Base-by-base conservation (phyloP, 192 early-diverging fungal genomes). In the Funneliformis geosporum region DNA sequence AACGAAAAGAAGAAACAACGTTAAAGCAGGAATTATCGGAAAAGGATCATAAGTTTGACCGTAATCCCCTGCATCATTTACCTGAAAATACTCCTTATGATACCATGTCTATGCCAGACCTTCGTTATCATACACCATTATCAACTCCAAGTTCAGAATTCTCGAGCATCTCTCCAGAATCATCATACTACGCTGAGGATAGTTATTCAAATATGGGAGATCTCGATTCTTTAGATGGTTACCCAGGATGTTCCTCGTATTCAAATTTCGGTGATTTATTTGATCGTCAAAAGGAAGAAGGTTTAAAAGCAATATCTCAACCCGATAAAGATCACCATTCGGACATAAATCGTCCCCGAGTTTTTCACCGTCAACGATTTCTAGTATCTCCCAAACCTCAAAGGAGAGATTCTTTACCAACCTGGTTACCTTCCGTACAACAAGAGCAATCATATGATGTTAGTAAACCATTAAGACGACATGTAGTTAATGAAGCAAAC, bases 1-100 rank as follows among this genome's bases (percentile, higher is more conserved):
- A 67, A 79, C 75, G 8, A 82, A 81, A 7, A 82, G 84, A 64
- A 78, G 84, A 2, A 60, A 80, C 8, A 80, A 79, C 9, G 72
- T 78, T 50, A 16, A 67, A 14, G 66, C 79, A 46, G 25, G 60
- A 27, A 25, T 72, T 6, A 84, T 81, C 7, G 79, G 80, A 74
- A 80, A 59, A 62, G 78, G 75, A 42, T 79, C 59, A 55, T 78
- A 80, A 12, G 59, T 80, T 8, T 80, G 80, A 46, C 75, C 82
- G 59, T 40, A 78, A 59, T 78, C 71, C 60, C 60, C 46, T 18
- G 73, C 75, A 6, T 47, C 81, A 76, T 70, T 46, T 83, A 60
- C 44, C 64, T 33, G 73, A 60, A 66, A 78, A 79, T 60, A 73
- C 47, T 38, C 75, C 75, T 8, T 50, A 77, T 81, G 80, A 81